Evolutionary conservation across 768 basidiomycete genomes (phyloP).

Genomic region (Hericium coralloides): DNA sequence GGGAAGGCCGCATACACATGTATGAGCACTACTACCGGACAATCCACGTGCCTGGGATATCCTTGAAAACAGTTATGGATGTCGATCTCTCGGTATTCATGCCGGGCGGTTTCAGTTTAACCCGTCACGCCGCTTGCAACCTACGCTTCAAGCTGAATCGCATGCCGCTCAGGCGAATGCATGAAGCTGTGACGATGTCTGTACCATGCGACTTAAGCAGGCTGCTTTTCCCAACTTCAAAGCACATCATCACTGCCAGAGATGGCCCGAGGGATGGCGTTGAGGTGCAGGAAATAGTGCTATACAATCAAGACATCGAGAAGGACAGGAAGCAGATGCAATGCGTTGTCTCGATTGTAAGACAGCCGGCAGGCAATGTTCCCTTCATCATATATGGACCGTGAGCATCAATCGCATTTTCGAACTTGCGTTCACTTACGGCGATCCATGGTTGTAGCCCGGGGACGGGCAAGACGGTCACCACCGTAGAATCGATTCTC

Average conservation of each 20-base stretch:
- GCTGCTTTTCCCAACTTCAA: background rate
- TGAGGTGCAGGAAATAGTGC: background rate
- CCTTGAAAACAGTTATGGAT: background rate
- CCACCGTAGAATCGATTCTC: constrained; percentile 49
- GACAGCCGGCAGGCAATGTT: background rate
- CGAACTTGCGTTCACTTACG: background rate
- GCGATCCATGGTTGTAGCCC: constrained; percentile 27
- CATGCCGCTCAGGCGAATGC: background rate
- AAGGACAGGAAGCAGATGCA: background rate
- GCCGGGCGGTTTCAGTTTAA: background rate
- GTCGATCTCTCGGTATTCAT: background rate
- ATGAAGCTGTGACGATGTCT: background rate
- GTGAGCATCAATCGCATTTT: background rate
- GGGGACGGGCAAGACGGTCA: constrained; percentile 60
- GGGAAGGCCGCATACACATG: background rate
- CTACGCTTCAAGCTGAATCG: background rate
- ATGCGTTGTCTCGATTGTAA: background rate
- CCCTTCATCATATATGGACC: background rate
- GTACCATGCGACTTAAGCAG: background rate
- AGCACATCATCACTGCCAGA: background rate
- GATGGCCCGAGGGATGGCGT: background rate
- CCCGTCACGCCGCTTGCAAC: background rate
- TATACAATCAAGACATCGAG: background rate
- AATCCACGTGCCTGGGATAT: no score
- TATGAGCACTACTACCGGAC: background rate